Evolutionary conservation across 169 alveolate genomes (phyloP).

Genomic region (Plasmodium reichenowi): DNA sequence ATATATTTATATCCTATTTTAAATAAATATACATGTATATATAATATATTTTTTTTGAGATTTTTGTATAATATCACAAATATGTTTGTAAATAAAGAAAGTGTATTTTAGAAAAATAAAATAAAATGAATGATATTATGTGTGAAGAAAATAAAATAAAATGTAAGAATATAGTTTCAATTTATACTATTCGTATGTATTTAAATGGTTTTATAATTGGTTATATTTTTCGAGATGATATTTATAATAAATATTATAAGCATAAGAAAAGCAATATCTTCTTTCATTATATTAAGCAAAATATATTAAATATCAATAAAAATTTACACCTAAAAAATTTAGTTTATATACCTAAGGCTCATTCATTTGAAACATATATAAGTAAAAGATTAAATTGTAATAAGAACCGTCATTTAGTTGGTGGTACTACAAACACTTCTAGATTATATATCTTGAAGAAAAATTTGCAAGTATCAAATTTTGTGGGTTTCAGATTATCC

Average conservation of each 20-base stretch:
- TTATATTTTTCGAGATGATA: conserved; percentile 55
- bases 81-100: too few species aligned
- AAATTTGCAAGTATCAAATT: conserved; percentile 39
- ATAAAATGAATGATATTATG: conserved; percentile 49
- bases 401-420: neutral
- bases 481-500: conserved; percentile 48
- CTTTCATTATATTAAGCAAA: conserved; percentile 35
- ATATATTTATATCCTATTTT: too few species aligned
- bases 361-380: conserved; percentile 8
- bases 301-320: neutral
- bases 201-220: conserved; percentile 73
- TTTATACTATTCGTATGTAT: conserved; percentile 69
- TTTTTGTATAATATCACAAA: neutral
- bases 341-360: neutral
- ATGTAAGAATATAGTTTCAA: conserved; percentile 54
- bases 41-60: neutral
- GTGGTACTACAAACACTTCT: neutral
- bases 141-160: conserved; percentile 41
- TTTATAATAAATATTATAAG: conserved; percentile 34
- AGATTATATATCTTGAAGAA: conserved; percentile 16
- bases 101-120: neutral
- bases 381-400: conserved; percentile 13
- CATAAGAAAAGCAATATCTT: conserved; percentile 52
- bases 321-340: neutral
- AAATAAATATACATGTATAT: too few species aligned